These are phyloP conservation scores for Leucosporidium scottii DNA, from an alignment of 768 basidiomycete genomes.

Conservation along the genomic window DNA sequence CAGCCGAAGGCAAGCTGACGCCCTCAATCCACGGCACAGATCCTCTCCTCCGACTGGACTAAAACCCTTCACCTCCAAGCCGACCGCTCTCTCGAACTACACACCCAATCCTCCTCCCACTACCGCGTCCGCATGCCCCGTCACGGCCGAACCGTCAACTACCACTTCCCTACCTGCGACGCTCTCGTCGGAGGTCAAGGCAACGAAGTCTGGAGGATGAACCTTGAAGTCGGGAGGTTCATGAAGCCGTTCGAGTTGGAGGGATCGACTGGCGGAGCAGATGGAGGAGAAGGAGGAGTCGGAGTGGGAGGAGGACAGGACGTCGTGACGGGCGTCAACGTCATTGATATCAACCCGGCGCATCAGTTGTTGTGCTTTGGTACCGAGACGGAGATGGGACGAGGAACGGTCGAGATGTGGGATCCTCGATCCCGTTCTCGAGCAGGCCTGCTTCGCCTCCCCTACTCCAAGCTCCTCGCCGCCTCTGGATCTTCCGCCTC, in stretches of 20 bases:
- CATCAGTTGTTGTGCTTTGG: slow-evolving; percentile 88
- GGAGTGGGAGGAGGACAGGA: slow-evolving; percentile 43
- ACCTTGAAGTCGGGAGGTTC: slow-evolving; percentile 90
- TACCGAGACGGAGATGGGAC: slow-evolving; percentile 56
- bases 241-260: slow-evolving; percentile 67
- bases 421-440: slow-evolving; percentile 75
- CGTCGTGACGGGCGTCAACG: slow-evolving; percentile 75
- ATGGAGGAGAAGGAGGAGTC: slow-evolving; percentile 45
- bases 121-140: slow-evolving; percentile 89
- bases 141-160: slow-evolving; percentile 84
- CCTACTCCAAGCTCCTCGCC: slow-evolving; percentile 28
- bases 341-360: slow-evolving; percentile 82
- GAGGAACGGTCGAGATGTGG: slow-evolving; percentile 89
- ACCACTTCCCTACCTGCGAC: slow-evolving; percentile 91
- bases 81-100: slow-evolving; percentile 87
- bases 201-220: slow-evolving; percentile 81
- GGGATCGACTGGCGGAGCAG: slow-evolving; percentile 43
- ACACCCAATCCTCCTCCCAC: slow-evolving; percentile 88
- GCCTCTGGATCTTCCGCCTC: slow-evolving; percentile 29
- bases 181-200: slow-evolving; percentile 77
- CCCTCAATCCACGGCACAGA: slow-evolving; percentile 47
- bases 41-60: slow-evolving; percentile 96
- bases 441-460: slow-evolving; percentile 62
- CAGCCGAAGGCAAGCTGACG: too few relatives aligned
- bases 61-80: slow-evolving; percentile 95